Base-by-base conservation (phyloP, 2,329 filamentous ascomycete species). In the Alternaria solani region DNA sequence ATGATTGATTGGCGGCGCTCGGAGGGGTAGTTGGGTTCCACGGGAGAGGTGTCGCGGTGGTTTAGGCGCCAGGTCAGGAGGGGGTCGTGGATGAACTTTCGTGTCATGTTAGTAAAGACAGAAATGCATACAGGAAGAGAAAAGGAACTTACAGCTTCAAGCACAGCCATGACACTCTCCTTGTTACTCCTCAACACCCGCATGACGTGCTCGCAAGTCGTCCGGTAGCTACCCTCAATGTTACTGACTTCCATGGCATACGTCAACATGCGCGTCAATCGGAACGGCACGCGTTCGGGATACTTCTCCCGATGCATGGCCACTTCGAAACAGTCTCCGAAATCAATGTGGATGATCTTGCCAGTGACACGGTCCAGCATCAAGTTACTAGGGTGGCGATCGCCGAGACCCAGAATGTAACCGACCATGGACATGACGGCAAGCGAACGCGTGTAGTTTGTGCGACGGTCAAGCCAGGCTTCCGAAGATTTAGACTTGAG, bases 371-470 rank as follows among this genome's bases (percentile, higher is more conserved):
- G 91, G 79, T 99, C 95, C 41, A 99, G 89, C 91, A 99, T 96
- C 73, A 99, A 82, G 79, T 99, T 99, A 62, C 93, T 97, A 38
- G 96, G 96, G 81, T 99, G 95, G 48, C 96, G 90, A 81, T 99
- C 95, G 55, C 95, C 95, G 14, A 99, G 85, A 61, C 95, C 96
- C 23, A 99, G 88, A 66, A 99, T 98, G 79, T 99, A 99, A 65
- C 95, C 95, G n/a, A 98, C 95, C 93, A 99, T 99, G n/a, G 93
- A 97, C 95, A 99, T 99, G 72, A 99, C 95, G 70, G 93, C 95
- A 2, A 99, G 85, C 1, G 94, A 98, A 59, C 95, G 91, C 18
- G 95, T 99, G 81, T 99, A 99, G 77, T 97, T 99, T n/a, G 96
- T 99, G 54, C 95, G 91, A 43, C 95, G 88, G 79, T 98, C 95